These are phyloP conservation scores for Anisogramma anomala DNA, from an alignment of 2,329 filamentous ascomycete species.

Conservation along the genomic window DNA sequence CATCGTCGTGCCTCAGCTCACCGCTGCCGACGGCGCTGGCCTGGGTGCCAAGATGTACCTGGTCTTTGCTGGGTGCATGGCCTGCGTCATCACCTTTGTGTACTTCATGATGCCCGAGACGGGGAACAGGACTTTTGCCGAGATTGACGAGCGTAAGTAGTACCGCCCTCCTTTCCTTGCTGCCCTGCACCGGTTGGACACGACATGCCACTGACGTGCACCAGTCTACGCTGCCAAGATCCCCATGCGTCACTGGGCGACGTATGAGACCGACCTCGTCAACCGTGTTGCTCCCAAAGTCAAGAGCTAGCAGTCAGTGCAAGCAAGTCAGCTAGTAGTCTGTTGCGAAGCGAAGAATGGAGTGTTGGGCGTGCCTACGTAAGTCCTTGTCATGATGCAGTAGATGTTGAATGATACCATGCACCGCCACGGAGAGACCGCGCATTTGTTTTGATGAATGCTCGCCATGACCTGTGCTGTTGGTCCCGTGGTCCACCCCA, in stretches of 20 bases:
- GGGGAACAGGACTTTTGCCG: constrained; percentile 8
- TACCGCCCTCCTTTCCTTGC: background rate
- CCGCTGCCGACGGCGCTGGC: constrained; percentile 11
- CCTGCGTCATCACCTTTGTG: constrained; percentile 7
- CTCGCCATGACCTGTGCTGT: too few relatives aligned
- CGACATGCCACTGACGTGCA: background rate
- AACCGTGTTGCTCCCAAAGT: too few relatives aligned
- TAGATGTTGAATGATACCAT: too few relatives aligned
- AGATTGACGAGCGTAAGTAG: constrained; percentile 8
- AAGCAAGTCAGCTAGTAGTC: too few relatives aligned
- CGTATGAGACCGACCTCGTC: constrained; percentile 6
- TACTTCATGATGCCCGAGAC: constrained; percentile 12
- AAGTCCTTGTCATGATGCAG: too few relatives aligned
- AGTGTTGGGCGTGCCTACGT: too few relatives aligned
- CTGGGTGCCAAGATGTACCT: constrained; percentile 13
- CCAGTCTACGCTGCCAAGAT: constrained; percentile 10
- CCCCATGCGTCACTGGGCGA: constrained; percentile 8
- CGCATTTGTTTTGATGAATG: too few relatives aligned
- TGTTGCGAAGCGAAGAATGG: too few relatives aligned
- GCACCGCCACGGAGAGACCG: too few relatives aligned
- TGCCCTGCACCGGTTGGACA: background rate
- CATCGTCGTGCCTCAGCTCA: constrained; percentile 25
- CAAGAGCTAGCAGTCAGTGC: too few relatives aligned
- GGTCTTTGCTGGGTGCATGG: constrained; percentile 11
- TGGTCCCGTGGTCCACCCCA: constrained; percentile 17